phyloP scores from a whole-genome alignment of 768 basidiomycete genomes.

The Boletus tomentosulus region DNA sequence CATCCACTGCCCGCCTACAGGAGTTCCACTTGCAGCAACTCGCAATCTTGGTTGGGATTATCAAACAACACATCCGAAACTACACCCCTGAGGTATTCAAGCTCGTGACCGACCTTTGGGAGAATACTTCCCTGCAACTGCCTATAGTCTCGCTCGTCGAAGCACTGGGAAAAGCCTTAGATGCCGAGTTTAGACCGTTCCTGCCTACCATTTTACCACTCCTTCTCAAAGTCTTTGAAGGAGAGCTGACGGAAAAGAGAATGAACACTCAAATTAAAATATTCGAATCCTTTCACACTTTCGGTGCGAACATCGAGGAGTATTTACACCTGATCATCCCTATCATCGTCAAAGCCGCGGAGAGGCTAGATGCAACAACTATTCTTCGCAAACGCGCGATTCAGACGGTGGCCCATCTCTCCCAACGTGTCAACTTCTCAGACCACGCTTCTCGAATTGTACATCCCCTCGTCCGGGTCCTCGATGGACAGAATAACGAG shows the following conservation, averaged over 20 bases:
- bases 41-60: constrained; percentile 90
- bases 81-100: constrained; percentile 82
- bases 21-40: constrained; percentile 95
- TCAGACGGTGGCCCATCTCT: constrained; percentile 85
- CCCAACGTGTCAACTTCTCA: constrained; percentile 91
- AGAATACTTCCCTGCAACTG: constrained; percentile 74
- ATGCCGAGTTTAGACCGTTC: constrained; percentile 97
- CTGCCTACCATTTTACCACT: constrained; percentile 86
- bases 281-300: constrained; percentile 91
- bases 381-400: constrained; percentile 84
- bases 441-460: constrained; percentile 97
- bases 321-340: constrained; percentile 96
- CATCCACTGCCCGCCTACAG: constrained; percentile 76
- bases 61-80: constrained; percentile 95
- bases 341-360: constrained; percentile 87
- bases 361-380: constrained; percentile 69
- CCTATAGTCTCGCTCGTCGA: constrained; percentile 92
- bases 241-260: constrained; percentile 78
- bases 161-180: constrained; percentile 86
- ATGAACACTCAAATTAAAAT: constrained; percentile 81
- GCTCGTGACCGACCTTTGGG: constrained; percentile 90
- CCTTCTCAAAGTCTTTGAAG: constrained; percentile 87
- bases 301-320: constrained; percentile 95
- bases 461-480: constrained; percentile 87
- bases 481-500: constrained; percentile 72